phyloP scores from a whole-genome alignment of 2,329 filamentous ascomycete species.

The Fusarium odoratissimum region DNA sequence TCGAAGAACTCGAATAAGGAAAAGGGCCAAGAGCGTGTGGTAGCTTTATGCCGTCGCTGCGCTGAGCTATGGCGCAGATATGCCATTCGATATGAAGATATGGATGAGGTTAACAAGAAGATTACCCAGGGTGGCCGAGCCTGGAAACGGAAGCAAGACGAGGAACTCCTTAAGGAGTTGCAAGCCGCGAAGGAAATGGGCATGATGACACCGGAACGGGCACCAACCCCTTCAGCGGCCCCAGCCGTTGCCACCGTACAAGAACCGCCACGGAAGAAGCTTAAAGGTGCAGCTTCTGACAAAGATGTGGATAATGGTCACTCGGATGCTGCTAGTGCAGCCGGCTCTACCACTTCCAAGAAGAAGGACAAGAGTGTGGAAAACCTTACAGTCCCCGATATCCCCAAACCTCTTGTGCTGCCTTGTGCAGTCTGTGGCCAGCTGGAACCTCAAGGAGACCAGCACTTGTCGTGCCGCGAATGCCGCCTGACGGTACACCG shows the following conservation, averaged over 20 bases:
- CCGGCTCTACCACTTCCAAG: slow-evolving; percentile 55
- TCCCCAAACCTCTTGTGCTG: slow-evolving; percentile 80
- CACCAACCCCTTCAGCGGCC: slow-evolving; percentile 49
- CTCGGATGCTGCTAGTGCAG: slow-evolving; percentile 59
- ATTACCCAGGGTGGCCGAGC: slow-evolving; percentile 81
- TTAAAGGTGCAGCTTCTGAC: slow-evolving; percentile 65
- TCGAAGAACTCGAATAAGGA: slow-evolving; percentile 75
- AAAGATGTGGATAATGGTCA: slow-evolving; percentile 61
- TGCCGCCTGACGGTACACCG: slow-evolving; percentile 93
- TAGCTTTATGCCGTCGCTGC: slow-evolving; percentile 90
- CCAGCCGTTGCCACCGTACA: slow-evolving; percentile 44
- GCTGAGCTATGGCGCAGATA: slow-evolving; percentile 96
- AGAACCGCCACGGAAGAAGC: slow-evolving; percentile 74
- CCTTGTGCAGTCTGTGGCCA: slow-evolving; percentile 88
- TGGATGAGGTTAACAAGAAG: slow-evolving; percentile 91
- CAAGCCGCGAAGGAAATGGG: slow-evolving; percentile 71
- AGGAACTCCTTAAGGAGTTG: slow-evolving; percentile 85
- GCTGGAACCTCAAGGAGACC: slow-evolving; percentile 76
- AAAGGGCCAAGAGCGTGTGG: slow-evolving; percentile 77
- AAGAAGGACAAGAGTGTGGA: slow-evolving; percentile 70
- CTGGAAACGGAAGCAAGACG: slow-evolving; percentile 90
- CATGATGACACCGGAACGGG: slow-evolving; percentile 57
- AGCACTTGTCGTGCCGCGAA: slow-evolving; percentile 83
- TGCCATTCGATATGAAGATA: slow-evolving; percentile 93
- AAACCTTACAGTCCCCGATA: slow-evolving; percentile 75